Conservation (phyloP, 2,329 filamentous ascomycete species). For the Aspergillus candidus region DNA sequence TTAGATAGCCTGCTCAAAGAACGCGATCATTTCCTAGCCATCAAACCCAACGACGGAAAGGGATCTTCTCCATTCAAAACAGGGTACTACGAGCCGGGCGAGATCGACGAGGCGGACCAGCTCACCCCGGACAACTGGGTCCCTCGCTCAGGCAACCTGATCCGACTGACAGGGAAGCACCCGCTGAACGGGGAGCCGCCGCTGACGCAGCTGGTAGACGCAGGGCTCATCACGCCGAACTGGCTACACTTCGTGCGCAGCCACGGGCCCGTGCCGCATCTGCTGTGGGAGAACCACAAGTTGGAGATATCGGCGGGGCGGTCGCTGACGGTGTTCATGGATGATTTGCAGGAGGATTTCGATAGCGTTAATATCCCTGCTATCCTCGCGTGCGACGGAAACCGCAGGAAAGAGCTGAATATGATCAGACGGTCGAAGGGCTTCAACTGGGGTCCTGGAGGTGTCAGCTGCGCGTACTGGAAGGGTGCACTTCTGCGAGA, state of each 20-base stretch:
- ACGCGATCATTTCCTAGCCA: conserved; percentile 35
- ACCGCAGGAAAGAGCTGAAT: conserved; percentile 49
- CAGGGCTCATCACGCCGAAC: conserved; percentile 48
- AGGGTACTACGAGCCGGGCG: conserved; percentile 28
- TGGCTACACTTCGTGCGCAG: conserved; percentile 50
- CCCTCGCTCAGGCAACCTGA: conserved; percentile 42
- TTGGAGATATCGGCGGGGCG: conserved; percentile 41
- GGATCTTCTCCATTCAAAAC: conserved; percentile 31
- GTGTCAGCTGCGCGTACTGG: conserved; percentile 47
- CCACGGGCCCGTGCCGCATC: conserved; percentile 48
- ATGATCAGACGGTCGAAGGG: conserved; percentile 45
- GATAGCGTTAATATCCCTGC: conserved; percentile 45
- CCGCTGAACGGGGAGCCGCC: conserved; percentile 48
- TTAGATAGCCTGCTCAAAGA: conserved; percentile 41
- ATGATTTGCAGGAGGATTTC: conserved; percentile 42
- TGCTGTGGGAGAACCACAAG: conserved; percentile 47
- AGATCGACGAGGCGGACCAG: conserved; percentile 47
- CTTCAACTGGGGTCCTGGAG: conserved; percentile 45
- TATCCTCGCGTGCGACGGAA: conserved; percentile 46
- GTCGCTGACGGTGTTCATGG: conserved; percentile 38
- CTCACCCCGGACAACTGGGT: conserved; percentile 52
- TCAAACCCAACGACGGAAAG: conserved; percentile 43
- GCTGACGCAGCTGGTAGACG: conserved; percentile 39
- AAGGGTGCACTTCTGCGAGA: conserved; percentile 44
- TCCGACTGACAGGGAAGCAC: conserved; percentile 49